Evolutionary conservation across 345 rosid genomes (phyloP).

Genomic region (Punica granatum): DNA sequence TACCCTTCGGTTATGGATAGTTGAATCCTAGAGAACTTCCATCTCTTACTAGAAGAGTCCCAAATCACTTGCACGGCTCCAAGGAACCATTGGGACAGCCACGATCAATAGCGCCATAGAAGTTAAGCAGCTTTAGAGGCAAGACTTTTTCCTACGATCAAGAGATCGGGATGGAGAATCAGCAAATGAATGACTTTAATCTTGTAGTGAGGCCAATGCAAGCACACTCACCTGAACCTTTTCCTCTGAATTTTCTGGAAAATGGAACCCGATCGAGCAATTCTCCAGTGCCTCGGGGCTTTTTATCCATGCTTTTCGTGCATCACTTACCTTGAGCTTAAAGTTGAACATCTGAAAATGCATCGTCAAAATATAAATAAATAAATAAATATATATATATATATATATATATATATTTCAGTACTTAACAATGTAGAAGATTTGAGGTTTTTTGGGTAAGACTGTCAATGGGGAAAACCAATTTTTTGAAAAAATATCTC

Average conservation of each 20-base stretch:
- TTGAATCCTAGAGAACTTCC: slow-evolving; percentile 1
- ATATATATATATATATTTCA: no score
- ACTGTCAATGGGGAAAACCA: not conserved
- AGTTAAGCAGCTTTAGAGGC: slow-evolving; percentile 47
- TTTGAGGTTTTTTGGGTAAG: not conserved
- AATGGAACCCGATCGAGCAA: slow-evolving; percentile 74
- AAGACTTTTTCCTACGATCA: slow-evolving; percentile 45
- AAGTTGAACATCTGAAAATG: slow-evolving; percentile 63
- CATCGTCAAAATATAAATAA: not conserved
- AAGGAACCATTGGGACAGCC: slow-evolving; percentile 5
- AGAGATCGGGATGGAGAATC: not conserved
- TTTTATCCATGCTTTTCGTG: slow-evolving; percentile 80
- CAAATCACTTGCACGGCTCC: not conserved
- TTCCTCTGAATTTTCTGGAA: slow-evolving; percentile 38
- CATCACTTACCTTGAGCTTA: slow-evolving; percentile 67
- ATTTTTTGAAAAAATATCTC: not conserved
- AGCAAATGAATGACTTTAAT: not conserved
- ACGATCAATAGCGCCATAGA: slow-evolving; percentile 45
- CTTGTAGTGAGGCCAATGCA: not conserved
- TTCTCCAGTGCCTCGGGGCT: slow-evolving; percentile 65
- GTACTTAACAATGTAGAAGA: not conserved
- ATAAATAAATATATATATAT: no score
- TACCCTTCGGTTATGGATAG: not conserved
- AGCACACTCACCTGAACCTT: slow-evolving; percentile 33
- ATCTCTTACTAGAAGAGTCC: not conserved